A percentile compares a stretch with the other conserved stretches of the same genome.
phyloP scores from a whole-genome alignment of 768 basidiomycete genomes.

The Brasilioporus rufonigricans region DNA sequence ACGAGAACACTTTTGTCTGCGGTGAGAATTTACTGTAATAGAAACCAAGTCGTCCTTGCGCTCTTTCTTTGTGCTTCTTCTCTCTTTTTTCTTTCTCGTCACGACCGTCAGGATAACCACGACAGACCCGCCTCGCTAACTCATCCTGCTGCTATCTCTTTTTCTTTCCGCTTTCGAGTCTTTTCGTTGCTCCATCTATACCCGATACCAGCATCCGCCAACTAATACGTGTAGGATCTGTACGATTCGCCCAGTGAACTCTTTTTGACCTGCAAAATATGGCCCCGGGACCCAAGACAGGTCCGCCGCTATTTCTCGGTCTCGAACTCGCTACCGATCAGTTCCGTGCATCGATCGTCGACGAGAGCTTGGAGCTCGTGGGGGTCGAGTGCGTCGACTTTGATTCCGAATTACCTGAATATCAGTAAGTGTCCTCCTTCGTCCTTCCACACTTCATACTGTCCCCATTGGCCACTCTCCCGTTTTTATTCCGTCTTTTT shows the following conservation, averaged over 20 bases:
- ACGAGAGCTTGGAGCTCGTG: conserved; percentile 77
- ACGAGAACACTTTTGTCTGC: conserved; percentile 9
- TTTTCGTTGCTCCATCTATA: conserved; percentile 19
- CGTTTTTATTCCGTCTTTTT: not conserved
- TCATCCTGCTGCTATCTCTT: conserved; percentile 3
- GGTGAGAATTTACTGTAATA: conserved; percentile 17
- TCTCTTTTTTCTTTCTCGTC: conserved; percentile 16
- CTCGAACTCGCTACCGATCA: conserved; percentile 85
- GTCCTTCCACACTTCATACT: not conserved
- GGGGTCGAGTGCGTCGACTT: conserved; percentile 84
- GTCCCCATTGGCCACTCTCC: not conserved
- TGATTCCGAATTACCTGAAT: conserved; percentile 75
- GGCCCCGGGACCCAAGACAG: conserved; percentile 38
- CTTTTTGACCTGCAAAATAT: conserved; percentile 18
- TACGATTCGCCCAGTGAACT: conserved; percentile 1
- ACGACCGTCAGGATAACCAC: conserved; percentile 28
- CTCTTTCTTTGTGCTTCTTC: conserved; percentile 10
- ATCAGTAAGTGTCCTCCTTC: conserved; percentile 57
- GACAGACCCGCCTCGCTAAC: conserved; percentile 6
- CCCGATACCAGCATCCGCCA: conserved; percentile 29
- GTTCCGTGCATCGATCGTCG: conserved; percentile 78
- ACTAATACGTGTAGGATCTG: conserved; percentile 13
- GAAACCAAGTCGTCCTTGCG: conserved; percentile 11
- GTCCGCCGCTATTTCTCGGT: conserved; percentile 71
- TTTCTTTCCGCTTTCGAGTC: conserved; percentile 13